Evolutionary conservation across 176 grass and related monocot genomes (phyloP).

Genomic region (Themeda triandra): DNA sequence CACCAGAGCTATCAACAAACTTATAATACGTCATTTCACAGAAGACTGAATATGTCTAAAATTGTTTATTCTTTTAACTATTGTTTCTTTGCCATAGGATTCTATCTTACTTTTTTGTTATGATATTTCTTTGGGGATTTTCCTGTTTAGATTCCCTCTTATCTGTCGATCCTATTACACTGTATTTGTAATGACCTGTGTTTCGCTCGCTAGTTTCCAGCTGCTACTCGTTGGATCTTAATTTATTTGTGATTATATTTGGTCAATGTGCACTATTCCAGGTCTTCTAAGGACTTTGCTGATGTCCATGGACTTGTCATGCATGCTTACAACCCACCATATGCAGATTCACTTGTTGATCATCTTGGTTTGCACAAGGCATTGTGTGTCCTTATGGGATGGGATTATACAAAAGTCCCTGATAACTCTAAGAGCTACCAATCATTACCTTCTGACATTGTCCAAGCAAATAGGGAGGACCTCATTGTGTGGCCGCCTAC

Average conservation of each 20-base stretch:
- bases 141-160: background rate
- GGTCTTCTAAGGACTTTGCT: constrained; percentile 89
- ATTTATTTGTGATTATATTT: constrained; percentile 50
- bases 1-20: background rate
- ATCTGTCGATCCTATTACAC: constrained; percentile 12
- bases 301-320: constrained; percentile 89
- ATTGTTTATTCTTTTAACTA: background rate
- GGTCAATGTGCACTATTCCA: constrained; percentile 66
- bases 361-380: constrained; percentile 98
- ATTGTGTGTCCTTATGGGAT: constrained; percentile 94
- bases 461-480: constrained; percentile 88
- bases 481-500: constrained; percentile 91
- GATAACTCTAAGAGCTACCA: constrained; percentile 94
- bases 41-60: constrained; percentile 3
- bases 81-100: constrained; percentile 16
- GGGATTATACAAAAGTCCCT: constrained; percentile 83
- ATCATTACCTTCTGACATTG: constrained; percentile 72
- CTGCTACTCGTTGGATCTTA: constrained; percentile 22
- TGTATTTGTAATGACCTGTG: background rate
- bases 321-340: constrained; percentile 74
- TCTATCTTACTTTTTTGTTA: constrained; percentile 23
- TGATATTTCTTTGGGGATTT: constrained; percentile 1
- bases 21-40: background rate
- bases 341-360: constrained; percentile 71
- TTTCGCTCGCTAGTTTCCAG: constrained; percentile 27